A percentile compares a stretch with the other conserved stretches of the same genome.
phyloP scores from a whole-genome alignment of 805 yeast species.

The Pichia rugopelliculosa region DNA sequence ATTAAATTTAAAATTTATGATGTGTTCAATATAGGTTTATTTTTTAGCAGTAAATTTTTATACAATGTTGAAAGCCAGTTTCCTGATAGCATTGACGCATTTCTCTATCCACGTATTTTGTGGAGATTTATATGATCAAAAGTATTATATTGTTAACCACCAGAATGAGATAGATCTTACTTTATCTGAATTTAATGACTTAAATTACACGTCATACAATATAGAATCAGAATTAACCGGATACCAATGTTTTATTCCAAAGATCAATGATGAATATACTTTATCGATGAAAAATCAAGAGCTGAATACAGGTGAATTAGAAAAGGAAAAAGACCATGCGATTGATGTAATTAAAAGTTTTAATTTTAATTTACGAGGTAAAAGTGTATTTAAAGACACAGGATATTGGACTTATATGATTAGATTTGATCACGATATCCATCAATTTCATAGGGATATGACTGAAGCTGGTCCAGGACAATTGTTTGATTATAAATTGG shows the following conservation, averaged over 20 bases:
- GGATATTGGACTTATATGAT: slow-evolving; percentile 17
- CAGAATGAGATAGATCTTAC: neutral
- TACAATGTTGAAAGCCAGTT: neutral
- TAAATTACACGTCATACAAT: neutral
- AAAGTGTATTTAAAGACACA: slow-evolving; percentile 3
- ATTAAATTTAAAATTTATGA: neutral
- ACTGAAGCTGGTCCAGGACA: neutral
- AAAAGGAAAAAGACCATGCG: slow-evolving; percentile 16
- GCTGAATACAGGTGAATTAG: slow-evolving; percentile 3
- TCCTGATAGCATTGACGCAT: neutral
- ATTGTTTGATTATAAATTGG: slow-evolving; percentile 1
- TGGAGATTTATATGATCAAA: neutral
- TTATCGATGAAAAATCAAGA: neutral
- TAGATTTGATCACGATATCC: slow-evolving; percentile 9
- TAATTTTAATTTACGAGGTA: slow-evolving; percentile 1
- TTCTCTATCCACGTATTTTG: neutral
- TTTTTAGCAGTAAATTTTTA: too few relatives aligned
- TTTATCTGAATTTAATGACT: neutral
- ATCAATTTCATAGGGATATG: slow-evolving; percentile 11
- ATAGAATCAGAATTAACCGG: neutral
- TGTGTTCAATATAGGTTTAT: too few relatives aligned
- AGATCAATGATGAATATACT: neutral
- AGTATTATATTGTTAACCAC: slow-evolving; percentile 1
- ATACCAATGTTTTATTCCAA: slow-evolving; percentile 3
- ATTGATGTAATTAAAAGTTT: slow-evolving; percentile 14